Evolutionary conservation across 2,329 filamentous ascomycete species (phyloP), one percentile per base, ranked within the genome.

Genomic region (Fusarium brevicatenulatum): DNA sequence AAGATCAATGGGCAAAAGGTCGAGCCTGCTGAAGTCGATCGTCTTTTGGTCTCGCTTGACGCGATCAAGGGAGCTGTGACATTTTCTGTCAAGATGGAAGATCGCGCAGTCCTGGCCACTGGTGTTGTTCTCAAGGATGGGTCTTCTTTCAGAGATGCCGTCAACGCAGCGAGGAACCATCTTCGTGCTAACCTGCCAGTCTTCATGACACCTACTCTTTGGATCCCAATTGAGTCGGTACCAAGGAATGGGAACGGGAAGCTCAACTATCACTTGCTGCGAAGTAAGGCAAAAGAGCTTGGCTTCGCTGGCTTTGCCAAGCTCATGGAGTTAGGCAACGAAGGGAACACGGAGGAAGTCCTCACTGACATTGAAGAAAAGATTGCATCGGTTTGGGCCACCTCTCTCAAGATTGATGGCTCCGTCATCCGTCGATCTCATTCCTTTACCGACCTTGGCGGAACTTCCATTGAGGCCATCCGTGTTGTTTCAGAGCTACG

Each of bases 221-320:
- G 77, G 75, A 34, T 79, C 3, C 70, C 70, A 0, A 49, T 74
- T 5, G 40, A 70, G 2, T 64, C 68, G 1, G 60, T 79, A 5
- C 78, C 78, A 0, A 66, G 70, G 11, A 79, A 73, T 37, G 55
- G 62, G 7, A 78, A 78, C 15, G 76, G 76, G 19, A 79, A 79
- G 54, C 67, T 76, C n/a, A 60, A 74, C 40, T 65, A 62, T 10
- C 62, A 59, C n/a, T 53, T 10, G 25, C 30, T 71, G 3, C 43
- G 63, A 9, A 16, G 1, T 18, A 32, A 42, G 5, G 63, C 63
- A 30, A 53, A 21, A n/a, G 61, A 71, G 10, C 44, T 57, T 1
- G 63, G 63, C 0, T 42, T 56, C 4, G 15, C 47, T 4, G 65
- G 57, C 21, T 55, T 61, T 23, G 56, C 56, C 2, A 57, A 56